These are phyloP conservation scores for Exophiala bonariae DNA, from an alignment of 2,329 filamentous ascomycete genomes.

Conservation along the genomic window DNA sequence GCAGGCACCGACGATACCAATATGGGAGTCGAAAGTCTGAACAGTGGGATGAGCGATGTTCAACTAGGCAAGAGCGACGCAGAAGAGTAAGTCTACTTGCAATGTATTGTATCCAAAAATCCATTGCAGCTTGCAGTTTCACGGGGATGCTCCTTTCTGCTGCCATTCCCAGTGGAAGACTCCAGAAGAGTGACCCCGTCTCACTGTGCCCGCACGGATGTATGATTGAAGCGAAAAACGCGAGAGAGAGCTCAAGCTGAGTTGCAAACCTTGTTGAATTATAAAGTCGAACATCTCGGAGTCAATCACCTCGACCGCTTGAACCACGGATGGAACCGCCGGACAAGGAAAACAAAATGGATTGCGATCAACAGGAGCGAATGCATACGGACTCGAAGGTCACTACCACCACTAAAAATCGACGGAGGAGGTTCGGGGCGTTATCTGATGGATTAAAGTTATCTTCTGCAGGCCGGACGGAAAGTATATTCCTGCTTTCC, in stretches of 20 bases:
- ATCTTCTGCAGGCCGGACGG: slow-evolving; percentile 7
- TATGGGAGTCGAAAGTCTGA: slow-evolving; percentile 19
- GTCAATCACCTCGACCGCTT: slow-evolving; percentile 9
- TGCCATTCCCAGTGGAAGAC: not conserved
- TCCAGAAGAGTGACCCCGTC: too few species aligned
- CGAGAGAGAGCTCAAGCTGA: slow-evolving; percentile 17
- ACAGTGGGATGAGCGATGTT: slow-evolving; percentile 18
- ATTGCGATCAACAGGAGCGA: not conserved
- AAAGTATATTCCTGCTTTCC: slow-evolving; percentile 14
- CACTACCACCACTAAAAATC: slow-evolving; percentile 4
- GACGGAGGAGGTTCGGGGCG: slow-evolving; percentile 3
- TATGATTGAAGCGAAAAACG: not conserved
- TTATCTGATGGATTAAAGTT: slow-evolving; percentile 8
- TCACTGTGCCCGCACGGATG: not conserved
- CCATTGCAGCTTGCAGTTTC: not conserved
- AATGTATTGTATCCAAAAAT: not conserved
- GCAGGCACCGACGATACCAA: slow-evolving; percentile 16
- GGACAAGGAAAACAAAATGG: slow-evolving; percentile 6
- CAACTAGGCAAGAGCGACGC: slow-evolving; percentile 20
- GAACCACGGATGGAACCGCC: slow-evolving; percentile 16
- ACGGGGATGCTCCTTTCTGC: not conserved
- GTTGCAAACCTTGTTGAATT: slow-evolving; percentile 1
- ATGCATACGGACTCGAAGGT: not conserved
- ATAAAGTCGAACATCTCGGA: slow-evolving; percentile 9
- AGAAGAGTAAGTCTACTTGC: slow-evolving; percentile 22